phyloP scores from a whole-genome alignment of 176 grass and related monocot genomes.

The Phragmites australis region DNA sequence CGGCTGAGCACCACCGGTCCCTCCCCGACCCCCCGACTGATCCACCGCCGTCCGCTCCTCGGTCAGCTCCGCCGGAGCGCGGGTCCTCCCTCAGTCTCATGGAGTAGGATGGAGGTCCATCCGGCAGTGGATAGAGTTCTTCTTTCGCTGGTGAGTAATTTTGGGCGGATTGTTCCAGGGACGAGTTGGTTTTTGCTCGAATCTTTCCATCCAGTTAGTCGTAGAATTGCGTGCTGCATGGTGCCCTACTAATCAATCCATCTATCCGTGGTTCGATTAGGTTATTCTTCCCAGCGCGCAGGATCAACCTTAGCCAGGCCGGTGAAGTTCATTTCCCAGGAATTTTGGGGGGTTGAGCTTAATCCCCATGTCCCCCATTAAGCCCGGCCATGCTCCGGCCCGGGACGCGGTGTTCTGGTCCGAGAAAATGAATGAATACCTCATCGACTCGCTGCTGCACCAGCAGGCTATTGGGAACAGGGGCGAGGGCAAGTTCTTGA shows the following conservation, averaged over 20 bases:
- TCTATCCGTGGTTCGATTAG: neutral
- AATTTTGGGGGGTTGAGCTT: neutral
- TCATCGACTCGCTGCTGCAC: constrained; percentile 44
- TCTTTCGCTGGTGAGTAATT: neutral
- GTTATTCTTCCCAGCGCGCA: neutral
- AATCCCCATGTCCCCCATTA: neutral
- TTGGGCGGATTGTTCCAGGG: neutral
- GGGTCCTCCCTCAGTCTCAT: neutral
- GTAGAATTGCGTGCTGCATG: neutral
- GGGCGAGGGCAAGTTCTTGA: constrained; percentile 38
- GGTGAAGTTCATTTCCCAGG: neutral
- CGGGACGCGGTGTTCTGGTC: constrained; percentile 51
- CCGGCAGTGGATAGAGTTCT: neutral
- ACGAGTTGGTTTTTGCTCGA: neutral
- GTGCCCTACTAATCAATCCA: neutral
- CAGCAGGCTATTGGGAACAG: constrained; percentile 53
- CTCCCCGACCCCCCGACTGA: neutral
- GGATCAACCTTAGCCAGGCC: neutral
- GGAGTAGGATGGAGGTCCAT: neutral
- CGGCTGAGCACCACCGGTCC: neutral
- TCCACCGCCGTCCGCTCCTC: neutral
- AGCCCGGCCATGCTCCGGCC: constrained; percentile 5
- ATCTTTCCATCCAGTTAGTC: neutral
- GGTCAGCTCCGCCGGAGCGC: neutral
- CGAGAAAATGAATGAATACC: constrained; percentile 43